These are phyloP conservation scores for Luvunga scandens DNA, from an alignment of 345 rosid genomes.

Conservation along the genomic window DNA sequence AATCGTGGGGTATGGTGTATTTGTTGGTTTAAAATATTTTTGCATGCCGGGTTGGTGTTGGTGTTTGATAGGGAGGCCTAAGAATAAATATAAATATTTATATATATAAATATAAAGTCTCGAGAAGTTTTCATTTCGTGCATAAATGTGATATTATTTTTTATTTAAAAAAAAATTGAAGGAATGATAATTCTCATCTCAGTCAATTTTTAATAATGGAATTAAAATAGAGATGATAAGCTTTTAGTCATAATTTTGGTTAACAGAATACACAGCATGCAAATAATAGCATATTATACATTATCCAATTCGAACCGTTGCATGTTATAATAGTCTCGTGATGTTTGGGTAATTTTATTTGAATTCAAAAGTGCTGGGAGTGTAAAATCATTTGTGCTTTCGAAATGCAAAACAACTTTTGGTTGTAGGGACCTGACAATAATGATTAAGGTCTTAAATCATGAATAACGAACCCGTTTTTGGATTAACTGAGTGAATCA, in stretches of 20 bases:
- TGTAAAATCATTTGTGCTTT: not conserved
- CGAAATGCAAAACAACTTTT: not conserved
- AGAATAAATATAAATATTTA: too few relatives aligned
- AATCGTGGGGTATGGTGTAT: not conserved
- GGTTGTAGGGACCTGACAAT: not conserved
- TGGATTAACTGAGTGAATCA: not conserved
- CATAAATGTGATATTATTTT: not conserved
- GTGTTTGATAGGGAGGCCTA: not conserved
- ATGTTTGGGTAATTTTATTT: not conserved
- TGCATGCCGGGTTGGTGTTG: not conserved
- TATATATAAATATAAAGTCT: not conserved
- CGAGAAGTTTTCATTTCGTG: not conserved
- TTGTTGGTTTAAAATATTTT: not conserved
- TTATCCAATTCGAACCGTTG: too few relatives aligned
- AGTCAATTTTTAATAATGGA: not conserved
- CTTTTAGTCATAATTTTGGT: too few relatives aligned
- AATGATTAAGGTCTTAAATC: not conserved
- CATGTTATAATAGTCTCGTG: not conserved
- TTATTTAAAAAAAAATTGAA: not conserved
- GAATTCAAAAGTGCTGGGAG: not conserved
- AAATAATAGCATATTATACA: too few relatives aligned
- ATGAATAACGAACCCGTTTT: not conserved
- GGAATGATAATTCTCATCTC: too few relatives aligned
- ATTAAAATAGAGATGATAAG: too few relatives aligned
- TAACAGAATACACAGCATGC: too few relatives aligned